These are phyloP conservation scores for Chalara sp. DNA, from an alignment of 2,329 filamentous ascomycete species.

Conservation along the genomic window DNA sequence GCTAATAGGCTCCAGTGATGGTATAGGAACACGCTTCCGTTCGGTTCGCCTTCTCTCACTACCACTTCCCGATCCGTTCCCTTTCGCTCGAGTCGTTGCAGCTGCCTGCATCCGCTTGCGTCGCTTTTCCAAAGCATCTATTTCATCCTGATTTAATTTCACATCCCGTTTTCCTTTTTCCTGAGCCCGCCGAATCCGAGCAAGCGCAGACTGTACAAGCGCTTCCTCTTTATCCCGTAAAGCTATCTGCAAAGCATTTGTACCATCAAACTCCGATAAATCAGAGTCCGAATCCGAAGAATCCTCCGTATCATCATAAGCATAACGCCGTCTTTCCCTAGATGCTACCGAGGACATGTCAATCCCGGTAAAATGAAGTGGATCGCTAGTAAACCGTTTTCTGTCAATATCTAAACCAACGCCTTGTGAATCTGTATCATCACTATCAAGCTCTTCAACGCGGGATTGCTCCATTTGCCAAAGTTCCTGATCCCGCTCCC, in stretches of 20 bases:
- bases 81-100: slow-evolving; percentile 13
- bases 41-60: slow-evolving; percentile 22
- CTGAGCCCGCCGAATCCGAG: slow-evolving; percentile 73
- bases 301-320: slow-evolving; percentile 36
- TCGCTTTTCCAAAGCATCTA: slow-evolving; percentile 70
- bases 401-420: slow-evolving; percentile 41
- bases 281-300: slow-evolving; percentile 22
- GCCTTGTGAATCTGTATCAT: slow-evolving; percentile 48
- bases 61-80: slow-evolving; percentile 18
- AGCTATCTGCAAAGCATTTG: slow-evolving; percentile 43
- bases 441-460: slow-evolving; percentile 61
- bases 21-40: slow-evolving; percentile 19
- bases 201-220: slow-evolving; percentile 70
- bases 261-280: slow-evolving; percentile 47
- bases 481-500: slow-evolving; percentile 42
- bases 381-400: slow-evolving; percentile 51
- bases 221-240: slow-evolving; percentile 64
- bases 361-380: slow-evolving; percentile 53
- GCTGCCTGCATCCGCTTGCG: slow-evolving; percentile 45
- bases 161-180: slow-evolving; percentile 72
- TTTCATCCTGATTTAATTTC: slow-evolving; percentile 70
- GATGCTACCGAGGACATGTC: slow-evolving; percentile 39
- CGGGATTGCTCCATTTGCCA: slow-evolving; percentile 38
- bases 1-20: slow-evolving; percentile 19
- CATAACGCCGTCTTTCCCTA: slow-evolving; percentile 21